A percentile compares a stretch with the other conserved stretches of the same genome.
These are phyloP conservation scores for Ophiostoma quercus DNA, from an alignment of 2,329 filamentous ascomycete genomes.

Conservation along the genomic window DNA sequence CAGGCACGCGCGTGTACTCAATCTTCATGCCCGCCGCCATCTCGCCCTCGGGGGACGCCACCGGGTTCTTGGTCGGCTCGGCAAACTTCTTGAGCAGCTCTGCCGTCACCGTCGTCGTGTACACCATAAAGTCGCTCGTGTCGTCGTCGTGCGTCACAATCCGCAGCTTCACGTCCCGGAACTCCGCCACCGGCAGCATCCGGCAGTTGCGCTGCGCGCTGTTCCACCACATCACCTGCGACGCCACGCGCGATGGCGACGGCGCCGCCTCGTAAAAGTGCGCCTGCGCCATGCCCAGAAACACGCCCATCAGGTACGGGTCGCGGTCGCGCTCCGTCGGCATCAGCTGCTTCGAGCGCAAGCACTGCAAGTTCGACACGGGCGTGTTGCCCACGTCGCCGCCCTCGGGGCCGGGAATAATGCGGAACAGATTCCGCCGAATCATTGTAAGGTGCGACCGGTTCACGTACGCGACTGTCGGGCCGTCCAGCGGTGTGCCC, in stretches of 20 bases:
- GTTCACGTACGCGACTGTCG: slow-evolving; percentile 46
- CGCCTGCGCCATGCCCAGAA: slow-evolving; percentile 54
- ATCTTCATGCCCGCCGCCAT: slow-evolving; percentile 40
- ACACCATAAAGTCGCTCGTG: slow-evolving; percentile 49
- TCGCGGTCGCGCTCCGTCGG: slow-evolving; percentile 49
- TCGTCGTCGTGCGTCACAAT: slow-evolving; percentile 49
- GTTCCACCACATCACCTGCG: slow-evolving; percentile 30
- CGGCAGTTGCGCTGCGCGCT: slow-evolving; percentile 17
- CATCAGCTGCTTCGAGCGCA: slow-evolving; percentile 44
- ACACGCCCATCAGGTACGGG: slow-evolving; percentile 47
- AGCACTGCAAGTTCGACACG: slow-evolving; percentile 44
- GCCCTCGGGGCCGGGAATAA: slow-evolving; percentile 39
- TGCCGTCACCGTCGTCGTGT: slow-evolving; percentile 46
- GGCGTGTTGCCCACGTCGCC: slow-evolving; percentile 40
- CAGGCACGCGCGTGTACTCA: slow-evolving; percentile 44
- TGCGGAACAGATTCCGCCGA: slow-evolving; percentile 45
- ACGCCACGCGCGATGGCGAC: slow-evolving; percentile 24
- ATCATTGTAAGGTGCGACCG: slow-evolving; percentile 43
- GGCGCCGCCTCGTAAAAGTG: slow-evolving; percentile 42
- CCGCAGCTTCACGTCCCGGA: slow-evolving; percentile 46
- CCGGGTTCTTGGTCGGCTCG: slow-evolving; percentile 38
- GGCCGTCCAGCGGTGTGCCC: slow-evolving; percentile 29
- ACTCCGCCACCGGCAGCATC: slow-evolving; percentile 29
- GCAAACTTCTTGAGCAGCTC: slow-evolving; percentile 49
- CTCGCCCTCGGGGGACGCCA: not conserved